phyloP scores from a whole-genome alignment of 78 protist genomes.

The Dictyostelium purpureum region DNA sequence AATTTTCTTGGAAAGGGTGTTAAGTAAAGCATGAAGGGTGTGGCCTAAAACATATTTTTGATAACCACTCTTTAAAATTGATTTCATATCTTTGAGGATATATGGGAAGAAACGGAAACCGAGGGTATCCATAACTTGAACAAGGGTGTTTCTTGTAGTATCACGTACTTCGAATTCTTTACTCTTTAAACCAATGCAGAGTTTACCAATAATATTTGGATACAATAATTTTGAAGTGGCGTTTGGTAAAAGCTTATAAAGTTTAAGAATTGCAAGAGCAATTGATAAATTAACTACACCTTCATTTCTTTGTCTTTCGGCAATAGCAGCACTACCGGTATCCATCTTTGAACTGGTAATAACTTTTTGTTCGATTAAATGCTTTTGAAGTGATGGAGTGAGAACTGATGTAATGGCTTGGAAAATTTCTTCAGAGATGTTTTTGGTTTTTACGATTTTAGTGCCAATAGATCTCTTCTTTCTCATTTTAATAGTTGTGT shows the following conservation, averaged over 20 bases:
- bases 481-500: neutral
- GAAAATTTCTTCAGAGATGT: slow-evolving; percentile 48
- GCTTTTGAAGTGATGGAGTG: slow-evolving; percentile 28
- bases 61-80: slow-evolving; percentile 34
- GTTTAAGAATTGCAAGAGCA: slow-evolving; percentile 38
- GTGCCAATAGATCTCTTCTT: neutral
- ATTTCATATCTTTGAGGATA: slow-evolving; percentile 29
- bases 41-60: slow-evolving; percentile 23
- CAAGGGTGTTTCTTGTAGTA: slow-evolving; percentile 12
- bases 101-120: slow-evolving; percentile 57
- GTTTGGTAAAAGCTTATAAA: slow-evolving; percentile 36
- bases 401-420: slow-evolving; percentile 20
- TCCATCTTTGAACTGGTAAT: neutral
- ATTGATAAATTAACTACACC: slow-evolving; percentile 28
- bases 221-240: neutral
- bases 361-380: neutral
- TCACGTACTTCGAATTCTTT: slow-evolving; percentile 25
- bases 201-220: slow-evolving; percentile 54
- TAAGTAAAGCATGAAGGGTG: slow-evolving; percentile 15
- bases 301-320: slow-evolving; percentile 4
- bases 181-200: slow-evolving; percentile 46
- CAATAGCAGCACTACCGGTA: neutral
- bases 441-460: slow-evolving; percentile 1
- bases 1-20: neutral
- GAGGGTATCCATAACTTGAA: slow-evolving; percentile 10